Evolutionary conservation across 495 filamentous ascomycete genomes (phyloP).

Genomic region (Hypoxylon fuscum): DNA sequence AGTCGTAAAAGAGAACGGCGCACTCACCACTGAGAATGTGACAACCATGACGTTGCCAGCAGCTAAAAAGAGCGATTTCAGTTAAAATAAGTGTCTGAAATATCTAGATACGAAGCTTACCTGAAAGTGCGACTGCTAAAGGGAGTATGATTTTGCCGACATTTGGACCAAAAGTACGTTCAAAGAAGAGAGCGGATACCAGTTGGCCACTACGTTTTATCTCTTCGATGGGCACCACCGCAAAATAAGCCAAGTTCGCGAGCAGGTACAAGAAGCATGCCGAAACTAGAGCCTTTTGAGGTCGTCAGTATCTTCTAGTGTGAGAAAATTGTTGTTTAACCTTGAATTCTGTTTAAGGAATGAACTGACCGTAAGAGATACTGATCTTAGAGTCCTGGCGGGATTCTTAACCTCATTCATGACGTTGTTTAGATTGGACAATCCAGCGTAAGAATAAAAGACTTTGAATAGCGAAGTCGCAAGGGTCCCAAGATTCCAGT

Average conservation of each 20-base stretch:
- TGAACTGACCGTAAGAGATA: conserved; percentile 68
- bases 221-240: conserved; percentile 72
- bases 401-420: conserved; percentile 78
- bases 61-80: no score
- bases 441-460: conserved; percentile 74
- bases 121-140: conserved; percentile 70
- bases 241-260: conserved; percentile 75
- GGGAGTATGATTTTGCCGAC: conserved; percentile 68
- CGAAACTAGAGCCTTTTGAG: no score
- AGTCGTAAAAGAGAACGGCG: conserved; percentile 3
- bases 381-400: conserved; percentile 69
- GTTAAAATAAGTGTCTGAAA: no score
- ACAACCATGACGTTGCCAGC: conserved; percentile 83
- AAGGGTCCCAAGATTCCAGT: conserved; percentile 64
- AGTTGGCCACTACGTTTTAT: conserved; percentile 73
- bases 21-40: conserved; percentile 69
- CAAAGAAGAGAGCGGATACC: conserved; percentile 74
- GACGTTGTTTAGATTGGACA: conserved; percentile 78
- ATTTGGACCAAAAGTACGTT: conserved; percentile 67
- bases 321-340: no score
- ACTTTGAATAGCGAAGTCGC: conserved; percentile 77
- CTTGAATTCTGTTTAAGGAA: no score
- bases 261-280: conserved; percentile 70
- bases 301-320: no score
- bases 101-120: no score